phyloP scores from a whole-genome alignment of 352 stramenopile species.

The Blastocystis sp. region DNA sequence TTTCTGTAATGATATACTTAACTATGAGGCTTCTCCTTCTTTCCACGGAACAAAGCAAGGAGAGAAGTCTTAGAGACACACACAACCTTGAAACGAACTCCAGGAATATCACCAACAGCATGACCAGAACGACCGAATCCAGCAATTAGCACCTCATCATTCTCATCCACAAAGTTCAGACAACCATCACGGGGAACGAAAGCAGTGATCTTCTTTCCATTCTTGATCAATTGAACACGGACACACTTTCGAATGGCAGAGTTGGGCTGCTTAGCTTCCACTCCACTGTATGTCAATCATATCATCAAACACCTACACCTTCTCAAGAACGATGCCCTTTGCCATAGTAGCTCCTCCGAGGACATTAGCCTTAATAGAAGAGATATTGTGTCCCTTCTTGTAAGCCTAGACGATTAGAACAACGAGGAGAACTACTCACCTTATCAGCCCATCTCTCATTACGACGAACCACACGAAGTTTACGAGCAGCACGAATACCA shows the following conservation, averaged over 20 bases:
- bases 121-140: slow-evolving; percentile 98
- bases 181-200: slow-evolving; percentile 99
- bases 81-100: slow-evolving; percentile 98
- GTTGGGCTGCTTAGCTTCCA: slow-evolving; percentile 99
- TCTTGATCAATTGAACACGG: slow-evolving; percentile 99
- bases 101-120: slow-evolving; percentile 99
- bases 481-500: slow-evolving; percentile 97
- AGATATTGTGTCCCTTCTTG: slow-evolving; percentile 99
- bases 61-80: slow-evolving; percentile 74
- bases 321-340: slow-evolving; percentile 99
- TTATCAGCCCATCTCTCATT: slow-evolving; percentile 95
- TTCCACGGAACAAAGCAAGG: slow-evolving; percentile 99
- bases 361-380: slow-evolving; percentile 98
- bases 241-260: slow-evolving; percentile 99
- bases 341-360: slow-evolving; percentile 99
- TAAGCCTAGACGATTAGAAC: slow-evolving; percentile 78
- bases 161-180: slow-evolving; percentile 99
- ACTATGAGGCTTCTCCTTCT: slow-evolving; percentile 99
- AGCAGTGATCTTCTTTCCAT: slow-evolving; percentile 99
- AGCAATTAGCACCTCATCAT: slow-evolving; percentile 98
- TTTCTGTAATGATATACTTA: slow-evolving; percentile 73
- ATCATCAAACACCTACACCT: slow-evolving; percentile 84
- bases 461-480: slow-evolving; percentile 95
- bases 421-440: slow-evolving; percentile 69
- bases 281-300: slow-evolving; percentile 77